Evolutionary conservation across 1,284 basidiomycete genomes (phyloP).

Genomic region (Taiwanofungus camphoratus): DNA sequence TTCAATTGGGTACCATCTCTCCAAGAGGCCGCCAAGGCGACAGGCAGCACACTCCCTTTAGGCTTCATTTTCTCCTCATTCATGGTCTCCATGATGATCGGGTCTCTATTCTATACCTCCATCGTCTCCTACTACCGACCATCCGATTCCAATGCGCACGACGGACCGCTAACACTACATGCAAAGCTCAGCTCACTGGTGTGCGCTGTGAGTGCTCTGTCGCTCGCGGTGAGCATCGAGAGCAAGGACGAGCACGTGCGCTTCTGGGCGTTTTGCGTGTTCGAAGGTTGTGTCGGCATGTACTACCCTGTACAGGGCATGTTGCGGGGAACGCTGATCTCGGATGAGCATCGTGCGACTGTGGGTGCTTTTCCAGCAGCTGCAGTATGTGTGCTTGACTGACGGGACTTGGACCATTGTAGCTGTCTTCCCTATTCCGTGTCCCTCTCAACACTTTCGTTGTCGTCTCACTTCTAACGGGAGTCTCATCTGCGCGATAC

Average conservation of each 20-base stretch:
- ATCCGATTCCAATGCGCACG: conserved; percentile 22
- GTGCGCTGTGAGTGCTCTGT: conserved; percentile 52
- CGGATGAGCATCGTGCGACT: conserved; percentile 69
- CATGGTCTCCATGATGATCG: conserved; percentile 78
- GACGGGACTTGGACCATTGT: background rate
- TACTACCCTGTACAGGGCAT: conserved; percentile 78
- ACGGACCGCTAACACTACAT: conserved; percentile 50
- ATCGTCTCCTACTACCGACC: conserved; percentile 37
- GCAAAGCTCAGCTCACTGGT: conserved; percentile 63
- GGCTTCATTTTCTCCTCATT: conserved; percentile 75
- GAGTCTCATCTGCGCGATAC: conserved; percentile 58
- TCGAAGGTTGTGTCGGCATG: conserved; percentile 73
- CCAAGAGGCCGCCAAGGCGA: conserved; percentile 49
- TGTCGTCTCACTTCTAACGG: conserved; percentile 63
- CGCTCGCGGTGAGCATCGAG: conserved; percentile 49
- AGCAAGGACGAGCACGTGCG: conserved; percentile 42
- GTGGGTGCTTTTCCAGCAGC: conserved; percentile 35
- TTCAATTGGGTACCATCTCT: conserved; percentile 75
- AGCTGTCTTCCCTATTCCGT: conserved; percentile 69
- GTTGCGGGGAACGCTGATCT: conserved; percentile 60
- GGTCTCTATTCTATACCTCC: conserved; percentile 61
- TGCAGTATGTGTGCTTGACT: no score
- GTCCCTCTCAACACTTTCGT: conserved; percentile 73
- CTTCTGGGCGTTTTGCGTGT: conserved; percentile 70
- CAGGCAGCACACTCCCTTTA: conserved; percentile 44